A percentile compares a stretch with the other conserved stretches of the same genome.
These are phyloP conservation scores for Boeremia exigua DNA, from an alignment of 2,329 filamentous ascomycete species.

Conservation along the genomic window DNA sequence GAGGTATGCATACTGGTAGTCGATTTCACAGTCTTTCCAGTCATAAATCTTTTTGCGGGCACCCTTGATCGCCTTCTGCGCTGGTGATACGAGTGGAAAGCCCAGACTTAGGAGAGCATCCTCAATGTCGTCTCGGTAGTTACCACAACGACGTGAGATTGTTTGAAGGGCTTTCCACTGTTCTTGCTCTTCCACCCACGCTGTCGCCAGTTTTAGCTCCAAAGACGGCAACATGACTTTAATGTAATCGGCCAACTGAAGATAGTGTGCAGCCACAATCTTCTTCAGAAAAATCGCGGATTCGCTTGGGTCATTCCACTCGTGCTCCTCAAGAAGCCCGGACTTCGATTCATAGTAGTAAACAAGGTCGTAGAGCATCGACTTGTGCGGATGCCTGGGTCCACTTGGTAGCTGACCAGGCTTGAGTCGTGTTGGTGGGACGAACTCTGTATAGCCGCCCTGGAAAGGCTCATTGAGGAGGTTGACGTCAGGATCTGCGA, in stretches of 20 bases:
- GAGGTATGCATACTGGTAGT: constrained; percentile 44
- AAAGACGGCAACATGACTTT: constrained; percentile 44
- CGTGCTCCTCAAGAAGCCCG: constrained; percentile 18
- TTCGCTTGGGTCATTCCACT: constrained; percentile 30
- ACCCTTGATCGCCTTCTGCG: neutral
- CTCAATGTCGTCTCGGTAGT: constrained; percentile 46
- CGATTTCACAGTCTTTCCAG: constrained; percentile 39
- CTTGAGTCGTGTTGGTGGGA: constrained; percentile 20
- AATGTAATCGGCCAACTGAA: constrained; percentile 45
- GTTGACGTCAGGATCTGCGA: neutral
- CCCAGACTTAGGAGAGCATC: constrained; percentile 40
- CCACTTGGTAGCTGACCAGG: neutral
- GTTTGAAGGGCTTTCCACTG: constrained; percentile 44
- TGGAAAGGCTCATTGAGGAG: constrained; percentile 36
- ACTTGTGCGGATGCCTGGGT: constrained; percentile 30
- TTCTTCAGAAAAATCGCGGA: constrained; percentile 43
- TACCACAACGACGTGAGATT: constrained; percentile 43
- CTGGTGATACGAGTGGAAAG: constrained; percentile 24
- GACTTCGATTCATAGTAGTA: constrained; percentile 37
- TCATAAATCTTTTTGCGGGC: neutral
- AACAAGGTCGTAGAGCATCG: constrained; percentile 38
- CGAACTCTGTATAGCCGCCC: constrained; percentile 40
- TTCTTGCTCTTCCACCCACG: constrained; percentile 43
- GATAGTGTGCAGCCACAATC: constrained; percentile 42
- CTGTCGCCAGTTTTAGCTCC: constrained; percentile 40